phyloP scores from a whole-genome alignment of 2,329 filamentous ascomycete genomes.

The Fusarium nygamai region DNA sequence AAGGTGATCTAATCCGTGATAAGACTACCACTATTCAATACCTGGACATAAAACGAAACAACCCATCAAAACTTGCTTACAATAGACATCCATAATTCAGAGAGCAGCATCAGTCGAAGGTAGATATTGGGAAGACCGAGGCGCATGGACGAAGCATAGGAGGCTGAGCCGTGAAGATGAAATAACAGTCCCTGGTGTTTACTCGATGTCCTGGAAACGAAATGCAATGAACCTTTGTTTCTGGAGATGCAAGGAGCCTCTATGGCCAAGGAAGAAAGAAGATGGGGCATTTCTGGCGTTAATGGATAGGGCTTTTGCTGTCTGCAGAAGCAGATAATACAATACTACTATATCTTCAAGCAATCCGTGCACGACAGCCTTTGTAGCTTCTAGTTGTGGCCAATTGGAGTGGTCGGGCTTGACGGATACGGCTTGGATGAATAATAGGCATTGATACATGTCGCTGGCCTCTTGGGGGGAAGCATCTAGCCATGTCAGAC shows the following conservation, averaged over 20 bases:
- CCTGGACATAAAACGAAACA: slow-evolving; percentile 20
- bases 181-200: neutral
- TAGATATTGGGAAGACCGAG: neutral
- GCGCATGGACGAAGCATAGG: slow-evolving; percentile 14
- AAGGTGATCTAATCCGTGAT: neutral
- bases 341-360: slow-evolving; percentile 12
- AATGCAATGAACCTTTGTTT: slow-evolving; percentile 10
- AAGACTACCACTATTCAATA: slow-evolving; percentile 20
- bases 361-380: neutral
- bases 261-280: slow-evolving; percentile 14
- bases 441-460: neutral
- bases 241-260: slow-evolving; percentile 24
- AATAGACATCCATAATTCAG: slow-evolving; percentile 24
- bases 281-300: slow-evolving; percentile 38
- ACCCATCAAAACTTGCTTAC: slow-evolving; percentile 12
- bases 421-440: neutral
- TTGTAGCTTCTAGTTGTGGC: neutral
- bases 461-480: neutral
- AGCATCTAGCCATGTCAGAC: neutral
- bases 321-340: slow-evolving; percentile 32
- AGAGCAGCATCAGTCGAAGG: neutral
- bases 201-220: slow-evolving; percentile 8
- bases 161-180: neutral
- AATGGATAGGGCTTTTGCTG: slow-evolving; percentile 29
- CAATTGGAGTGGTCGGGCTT: neutral